Evolutionary conservation across 768 basidiomycete species (phyloP), one percentile per base, ranked within the genome.

Genomic region (Russula earlei): DNA sequence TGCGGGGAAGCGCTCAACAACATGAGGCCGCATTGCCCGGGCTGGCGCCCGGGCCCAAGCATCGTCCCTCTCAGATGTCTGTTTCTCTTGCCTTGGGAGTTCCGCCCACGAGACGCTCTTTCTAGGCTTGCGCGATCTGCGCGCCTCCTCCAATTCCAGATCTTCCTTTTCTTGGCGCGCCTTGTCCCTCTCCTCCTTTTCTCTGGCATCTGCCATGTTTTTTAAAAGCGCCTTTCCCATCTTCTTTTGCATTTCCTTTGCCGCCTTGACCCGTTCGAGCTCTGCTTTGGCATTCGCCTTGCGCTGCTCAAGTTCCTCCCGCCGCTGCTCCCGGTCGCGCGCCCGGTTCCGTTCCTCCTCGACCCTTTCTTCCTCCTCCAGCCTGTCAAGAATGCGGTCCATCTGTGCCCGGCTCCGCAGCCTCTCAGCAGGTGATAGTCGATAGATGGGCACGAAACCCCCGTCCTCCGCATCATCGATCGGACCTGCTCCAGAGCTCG

Each of bases 71-170:
- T 78, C 72, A 40, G 55, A 40, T 48, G 27, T 46, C 43, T 45
- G n/a, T 24, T 66, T 67, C 36, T 65, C 67, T 37, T 62, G 65
- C 17, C 57, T 58, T 25, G 69, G 67, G 5, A 67, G 59, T 45
- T 80, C 77, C 6, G 77, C 83, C 64, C 88, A 90, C 14, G 82
- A 72, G 3, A 89, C 87, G 11, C 70, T 75, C 64, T 87, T 89
- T 71, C 77, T 80, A 38, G 74, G 69, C 52, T 66, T 68, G n/a
- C 73, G 67, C 24, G 65, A 55, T 51, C 50, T 60, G 27, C 62
- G 60, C 44, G 69, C 68, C n/a, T 70, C 68, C 27, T 63, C 66
- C 22, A 49, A 46, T 20, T 52, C 48, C 27, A 58, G 33, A 7
- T 71, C 65, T 49, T 71, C 67, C 49, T 69, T 65, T 1, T 64